phyloP scores from a whole-genome alignment of 2,329 filamentous ascomycete species.

The Thelonectria discophora region DNA sequence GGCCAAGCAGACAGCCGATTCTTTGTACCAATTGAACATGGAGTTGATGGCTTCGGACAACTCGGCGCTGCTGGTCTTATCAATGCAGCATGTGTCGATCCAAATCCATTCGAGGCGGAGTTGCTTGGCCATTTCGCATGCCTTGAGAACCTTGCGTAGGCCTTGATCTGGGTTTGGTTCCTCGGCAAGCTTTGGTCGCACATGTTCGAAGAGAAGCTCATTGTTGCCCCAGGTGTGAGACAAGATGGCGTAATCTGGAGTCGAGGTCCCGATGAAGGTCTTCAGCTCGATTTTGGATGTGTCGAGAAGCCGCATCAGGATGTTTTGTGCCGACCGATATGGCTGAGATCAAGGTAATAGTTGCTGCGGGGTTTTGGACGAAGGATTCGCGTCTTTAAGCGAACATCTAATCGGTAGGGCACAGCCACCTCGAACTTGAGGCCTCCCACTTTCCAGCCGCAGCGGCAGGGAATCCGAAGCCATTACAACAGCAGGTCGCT shows the following conservation, averaged over 20 bases:
- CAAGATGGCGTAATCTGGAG: constrained; percentile 46
- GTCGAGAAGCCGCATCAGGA: not conserved
- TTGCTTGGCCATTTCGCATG: constrained; percentile 26
- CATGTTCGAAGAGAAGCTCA: constrained; percentile 45
- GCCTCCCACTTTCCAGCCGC: not conserved
- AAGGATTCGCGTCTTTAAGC: not conserved
- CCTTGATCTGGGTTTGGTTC: constrained; percentile 15
- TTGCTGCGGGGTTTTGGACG: not conserved
- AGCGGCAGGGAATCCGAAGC: not conserved
- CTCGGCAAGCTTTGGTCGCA: constrained; percentile 6
- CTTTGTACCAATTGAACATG: constrained; percentile 43
- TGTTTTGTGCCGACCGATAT: not conserved
- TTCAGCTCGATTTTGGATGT: not conserved
- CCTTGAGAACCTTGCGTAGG: constrained; percentile 31
- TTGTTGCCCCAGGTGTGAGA: constrained; percentile 48
- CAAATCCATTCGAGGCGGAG: constrained; percentile 34
- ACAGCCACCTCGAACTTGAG: not conserved
- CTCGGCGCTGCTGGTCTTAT: constrained; percentile 41
- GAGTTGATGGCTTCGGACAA: constrained; percentile 43
- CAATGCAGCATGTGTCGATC: constrained; percentile 45
- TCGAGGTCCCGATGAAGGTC: constrained; percentile 18
- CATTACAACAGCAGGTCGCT: constrained; percentile 27
- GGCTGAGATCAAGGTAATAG: not conserved
- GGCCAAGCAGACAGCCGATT: constrained; percentile 40
- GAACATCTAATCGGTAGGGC: too few species aligned